Conservation (phyloP, 352 stramenopile genomes). For the Pythium apleroticum region DNA sequence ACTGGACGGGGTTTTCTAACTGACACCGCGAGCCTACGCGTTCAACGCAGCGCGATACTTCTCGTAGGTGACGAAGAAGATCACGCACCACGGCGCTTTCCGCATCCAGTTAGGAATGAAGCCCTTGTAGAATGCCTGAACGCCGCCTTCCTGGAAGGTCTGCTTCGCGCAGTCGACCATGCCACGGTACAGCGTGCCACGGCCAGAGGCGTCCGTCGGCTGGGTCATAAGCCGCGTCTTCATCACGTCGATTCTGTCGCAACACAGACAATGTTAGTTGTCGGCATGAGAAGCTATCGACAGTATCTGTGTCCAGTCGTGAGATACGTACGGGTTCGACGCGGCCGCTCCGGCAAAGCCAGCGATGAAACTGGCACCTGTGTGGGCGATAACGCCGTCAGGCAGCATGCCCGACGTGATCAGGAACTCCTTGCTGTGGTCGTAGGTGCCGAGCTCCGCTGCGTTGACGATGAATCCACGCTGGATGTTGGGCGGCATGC, state of each 20-base stretch:
- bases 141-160: conserved; percentile 68
- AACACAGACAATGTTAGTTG: conserved; percentile 12
- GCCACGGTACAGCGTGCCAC: conserved; percentile 60
- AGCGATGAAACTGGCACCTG: conserved; percentile 69
- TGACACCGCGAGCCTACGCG: conserved; percentile 5
- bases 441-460: conserved; percentile 83
- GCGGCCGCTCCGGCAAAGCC: conserved; percentile 71
- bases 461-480: conserved; percentile 87
- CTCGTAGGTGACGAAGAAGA: conserved; percentile 89
- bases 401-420: conserved; percentile 60
- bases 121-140: conserved; percentile 78
- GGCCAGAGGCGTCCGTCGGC: conserved; percentile 52
- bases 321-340: conserved; percentile 68
- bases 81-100: conserved; percentile 82
- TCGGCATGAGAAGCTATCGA: not conserved
- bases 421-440: conserved; percentile 79
- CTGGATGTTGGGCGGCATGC: conserved; percentile 86
- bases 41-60: conserved; percentile 58
- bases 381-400: conserved; percentile 70
- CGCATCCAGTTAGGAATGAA: conserved; percentile 89
- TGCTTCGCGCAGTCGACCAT: conserved; percentile 72
- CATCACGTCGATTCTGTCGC: conserved; percentile 73
- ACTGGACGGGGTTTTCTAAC: not conserved
- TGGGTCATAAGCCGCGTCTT: conserved; percentile 87
- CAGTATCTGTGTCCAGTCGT: conserved; percentile 1